phyloP scores from a whole-genome alignment of 148 eudicot genomes.

The Selenicereus undatus region DNA sequence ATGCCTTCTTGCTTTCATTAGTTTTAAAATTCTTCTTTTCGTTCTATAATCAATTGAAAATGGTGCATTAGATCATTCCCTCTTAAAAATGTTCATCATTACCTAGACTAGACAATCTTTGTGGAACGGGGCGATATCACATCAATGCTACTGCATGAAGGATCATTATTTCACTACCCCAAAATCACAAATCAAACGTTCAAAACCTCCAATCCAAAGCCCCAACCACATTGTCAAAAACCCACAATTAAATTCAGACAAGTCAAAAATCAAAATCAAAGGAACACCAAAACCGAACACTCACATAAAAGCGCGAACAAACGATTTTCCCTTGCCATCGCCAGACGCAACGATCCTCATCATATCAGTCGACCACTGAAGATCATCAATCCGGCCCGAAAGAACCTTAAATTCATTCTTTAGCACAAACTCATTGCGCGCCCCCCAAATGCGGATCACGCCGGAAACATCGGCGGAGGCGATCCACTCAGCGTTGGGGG shows the following conservation, averaged over 20 bases:
- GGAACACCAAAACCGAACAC: constrained; percentile 10
- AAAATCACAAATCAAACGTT: background rate
- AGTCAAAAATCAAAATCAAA: background rate
- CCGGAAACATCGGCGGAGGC: constrained; percentile 93
- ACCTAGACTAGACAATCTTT: too few species aligned
- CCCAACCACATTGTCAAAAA: background rate
- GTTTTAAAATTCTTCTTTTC: too few species aligned
- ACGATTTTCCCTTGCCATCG: constrained; percentile 85
- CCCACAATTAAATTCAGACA: background rate
- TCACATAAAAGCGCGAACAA: constrained; percentile 91
- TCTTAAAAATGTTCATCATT: too few species aligned
- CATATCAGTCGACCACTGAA: constrained; percentile 87
- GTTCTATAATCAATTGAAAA: too few species aligned
- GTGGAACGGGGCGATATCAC: too few species aligned
- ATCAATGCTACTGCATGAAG: background rate
- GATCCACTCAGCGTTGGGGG: constrained; percentile 93
- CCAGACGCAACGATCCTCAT: constrained; percentile 86
- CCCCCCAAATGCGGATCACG: constrained; percentile 86
- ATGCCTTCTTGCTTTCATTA: too few species aligned
- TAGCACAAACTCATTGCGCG: constrained; percentile 69
- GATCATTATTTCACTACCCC: background rate
- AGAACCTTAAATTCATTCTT: constrained; percentile 84
- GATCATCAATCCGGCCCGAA: constrained; percentile 89
- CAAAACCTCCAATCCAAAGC: background rate
- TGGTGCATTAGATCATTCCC: too few species aligned